These are phyloP conservation scores for Bretschneidera sinensis DNA, from an alignment of 345 rosid species.

Conservation along the genomic window DNA sequence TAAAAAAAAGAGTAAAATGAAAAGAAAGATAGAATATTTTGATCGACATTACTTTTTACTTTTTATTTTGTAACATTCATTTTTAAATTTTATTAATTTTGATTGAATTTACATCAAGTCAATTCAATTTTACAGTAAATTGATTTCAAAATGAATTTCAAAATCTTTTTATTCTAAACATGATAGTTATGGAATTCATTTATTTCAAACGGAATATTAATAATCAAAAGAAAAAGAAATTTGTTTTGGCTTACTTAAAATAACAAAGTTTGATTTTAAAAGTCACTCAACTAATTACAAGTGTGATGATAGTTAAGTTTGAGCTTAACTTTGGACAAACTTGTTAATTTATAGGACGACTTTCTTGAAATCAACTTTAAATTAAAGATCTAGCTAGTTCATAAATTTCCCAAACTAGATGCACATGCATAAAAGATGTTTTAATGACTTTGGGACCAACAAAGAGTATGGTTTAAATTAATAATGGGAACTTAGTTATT, in stretches of 20 bases:
- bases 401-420: neutral
- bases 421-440: neutral
- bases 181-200: too few relatives aligned
- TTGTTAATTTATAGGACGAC: neutral
- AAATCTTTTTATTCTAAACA: too few relatives aligned
- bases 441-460: conserved; percentile 7
- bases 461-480: neutral
- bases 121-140: too few relatives aligned
- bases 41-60: too few relatives aligned
- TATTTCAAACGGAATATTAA: too few relatives aligned
- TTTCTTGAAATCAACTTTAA: conserved; percentile 10
- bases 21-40: too few relatives aligned
- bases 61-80: too few relatives aligned
- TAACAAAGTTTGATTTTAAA: conserved; percentile 8
- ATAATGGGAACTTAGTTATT: neutral
- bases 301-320: neutral
- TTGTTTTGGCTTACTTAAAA: too few relatives aligned
- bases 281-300: conserved; percentile 9
- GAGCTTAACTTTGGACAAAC: conserved; percentile 7
- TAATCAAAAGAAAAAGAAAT: neutral
- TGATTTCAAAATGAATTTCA: too few relatives aligned
- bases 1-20: too few relatives aligned
- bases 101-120: too few relatives aligned
- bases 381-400: neutral
- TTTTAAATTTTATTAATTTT: too few relatives aligned